Percentiles rank a stretch among this genome's conserved stretches.
Conservation (phyloP, 495 filamentous ascomycete species). For the Chlorociboria aeruginascens region DNA sequence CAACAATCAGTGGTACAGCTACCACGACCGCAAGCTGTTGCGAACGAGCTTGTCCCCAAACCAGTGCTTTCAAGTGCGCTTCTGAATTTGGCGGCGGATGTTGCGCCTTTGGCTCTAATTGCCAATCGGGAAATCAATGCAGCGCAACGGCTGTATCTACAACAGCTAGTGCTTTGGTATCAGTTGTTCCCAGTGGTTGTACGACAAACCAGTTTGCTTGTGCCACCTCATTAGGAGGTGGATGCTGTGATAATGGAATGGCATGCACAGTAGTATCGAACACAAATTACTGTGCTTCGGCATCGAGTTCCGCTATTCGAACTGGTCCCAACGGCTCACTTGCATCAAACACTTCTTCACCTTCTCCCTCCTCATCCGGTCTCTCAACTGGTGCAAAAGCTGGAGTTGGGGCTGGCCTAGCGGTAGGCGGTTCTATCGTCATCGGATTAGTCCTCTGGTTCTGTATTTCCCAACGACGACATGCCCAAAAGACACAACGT, state of each 20-base stretch:
- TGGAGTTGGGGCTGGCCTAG: constrained; percentile 15
- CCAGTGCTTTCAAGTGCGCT: constrained; percentile 15
- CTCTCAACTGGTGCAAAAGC: constrained; percentile 19
- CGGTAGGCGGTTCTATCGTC: not conserved
- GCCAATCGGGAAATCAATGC: constrained; percentile 2
- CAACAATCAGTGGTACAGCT: constrained; percentile 8
- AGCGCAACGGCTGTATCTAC: constrained; percentile 1
- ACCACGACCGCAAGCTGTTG: constrained; percentile 8
- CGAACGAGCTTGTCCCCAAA: constrained; percentile 6
- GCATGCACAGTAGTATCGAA: constrained; percentile 9
- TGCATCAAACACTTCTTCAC: not conserved
- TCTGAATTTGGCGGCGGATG: constrained; percentile 13
- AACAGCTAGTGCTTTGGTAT: not conserved
- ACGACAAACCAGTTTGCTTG: constrained; percentile 13
- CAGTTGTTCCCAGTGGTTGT: constrained; percentile 11
- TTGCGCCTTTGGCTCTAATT: constrained; percentile 11
- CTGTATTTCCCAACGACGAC: constrained; percentile 8
- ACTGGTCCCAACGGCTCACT: constrained; percentile 7
- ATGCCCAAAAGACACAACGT: not conserved
- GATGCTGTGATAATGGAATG: constrained; percentile 14
- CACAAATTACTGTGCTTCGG: constrained; percentile 10
- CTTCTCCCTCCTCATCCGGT: not conserved
- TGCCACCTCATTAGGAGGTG: constrained; percentile 10
- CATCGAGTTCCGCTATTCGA: constrained; percentile 3
- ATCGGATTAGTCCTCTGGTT: constrained; percentile 10